Conservation (phyloP, 306 rosid species). For the Inga laurina region DNA sequence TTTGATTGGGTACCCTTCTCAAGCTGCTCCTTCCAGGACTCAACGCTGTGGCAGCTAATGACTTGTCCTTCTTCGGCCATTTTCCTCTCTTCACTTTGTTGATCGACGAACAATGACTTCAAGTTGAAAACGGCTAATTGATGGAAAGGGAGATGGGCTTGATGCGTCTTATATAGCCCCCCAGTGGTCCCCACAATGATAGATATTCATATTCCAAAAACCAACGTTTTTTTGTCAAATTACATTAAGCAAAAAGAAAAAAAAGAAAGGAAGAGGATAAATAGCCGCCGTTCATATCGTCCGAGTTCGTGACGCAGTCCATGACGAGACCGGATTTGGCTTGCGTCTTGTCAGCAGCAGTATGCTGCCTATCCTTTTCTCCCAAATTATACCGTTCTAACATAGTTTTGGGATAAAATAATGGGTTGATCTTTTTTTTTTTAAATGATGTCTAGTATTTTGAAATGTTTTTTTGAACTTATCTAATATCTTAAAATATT, state of each 20-base stretch:
- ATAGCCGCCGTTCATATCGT: not conserved
- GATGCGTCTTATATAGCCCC: slow-evolving; percentile 20
- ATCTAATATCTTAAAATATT: too few relatives aligned
- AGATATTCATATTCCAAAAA: not conserved
- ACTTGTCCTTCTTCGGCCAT: slow-evolving; percentile 52
- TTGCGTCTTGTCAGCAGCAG: too few relatives aligned
- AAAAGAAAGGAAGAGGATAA: not conserved
- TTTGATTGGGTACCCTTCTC: slow-evolving; percentile 49
- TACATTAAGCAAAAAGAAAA: not conserved
- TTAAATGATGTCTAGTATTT: too few relatives aligned
- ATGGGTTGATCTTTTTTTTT: too few relatives aligned
- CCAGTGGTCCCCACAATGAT: not conserved
- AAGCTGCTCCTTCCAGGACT: slow-evolving; percentile 52
- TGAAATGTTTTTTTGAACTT: too few relatives aligned
- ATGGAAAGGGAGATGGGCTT: not conserved
- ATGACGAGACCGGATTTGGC: not conserved
- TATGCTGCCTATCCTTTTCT: too few relatives aligned
- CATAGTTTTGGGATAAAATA: too few relatives aligned
- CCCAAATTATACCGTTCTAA: too few relatives aligned
- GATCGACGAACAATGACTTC: not conserved
- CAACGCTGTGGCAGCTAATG: slow-evolving; percentile 48
- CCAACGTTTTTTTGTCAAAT: not conserved
- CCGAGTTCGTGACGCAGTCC: not conserved
- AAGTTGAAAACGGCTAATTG: not conserved
- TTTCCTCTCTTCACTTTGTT: not conserved